These are phyloP conservation scores for Leucoagaricus sp. DNA, from an alignment of 1,284 basidiomycete species.

Conservation along the genomic window DNA sequence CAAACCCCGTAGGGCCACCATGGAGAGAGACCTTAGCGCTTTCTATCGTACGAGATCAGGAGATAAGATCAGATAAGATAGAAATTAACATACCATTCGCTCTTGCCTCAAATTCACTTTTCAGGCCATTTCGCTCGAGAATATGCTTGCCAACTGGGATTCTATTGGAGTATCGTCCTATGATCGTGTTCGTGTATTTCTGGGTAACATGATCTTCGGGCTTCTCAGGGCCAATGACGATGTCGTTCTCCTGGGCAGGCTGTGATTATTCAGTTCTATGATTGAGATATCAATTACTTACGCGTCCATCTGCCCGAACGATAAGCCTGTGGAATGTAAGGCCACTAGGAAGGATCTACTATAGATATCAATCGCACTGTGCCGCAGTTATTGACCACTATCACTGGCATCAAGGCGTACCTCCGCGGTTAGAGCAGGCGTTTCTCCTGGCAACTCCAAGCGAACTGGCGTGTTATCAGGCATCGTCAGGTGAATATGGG, in stretches of 20 bases:
- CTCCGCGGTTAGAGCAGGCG: conserved; percentile 52
- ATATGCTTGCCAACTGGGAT: conserved; percentile 58
- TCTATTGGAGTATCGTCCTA: conserved; percentile 74
- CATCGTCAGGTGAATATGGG: neutral
- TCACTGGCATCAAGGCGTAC: conserved; percentile 30
- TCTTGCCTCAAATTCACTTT: conserved; percentile 48
- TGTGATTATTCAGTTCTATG: conserved; percentile 8
- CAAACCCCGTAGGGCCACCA: conserved; percentile 68
- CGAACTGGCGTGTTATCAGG: neutral
- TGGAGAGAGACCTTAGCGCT: conserved; percentile 67
- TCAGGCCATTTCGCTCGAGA: conserved; percentile 54
- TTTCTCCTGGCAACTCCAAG: conserved; percentile 10
- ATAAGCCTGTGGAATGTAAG: conserved; percentile 67
- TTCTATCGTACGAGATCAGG: conserved; percentile 38
- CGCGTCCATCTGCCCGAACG: conserved; percentile 64
- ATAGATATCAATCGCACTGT: conserved; percentile 13
- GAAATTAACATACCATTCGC: conserved; percentile 44
- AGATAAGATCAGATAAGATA: conserved; percentile 2
- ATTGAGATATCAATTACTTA: conserved; percentile 28
- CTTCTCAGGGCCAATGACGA: conserved; percentile 70
- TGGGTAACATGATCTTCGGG: conserved; percentile 57
- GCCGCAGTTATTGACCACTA: conserved; percentile 4
- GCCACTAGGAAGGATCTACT: conserved; percentile 63
- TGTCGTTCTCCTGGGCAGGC: conserved; percentile 61
- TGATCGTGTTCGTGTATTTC: conserved; percentile 72